Percentiles rank a stretch among this genome's conserved stretches.
Evolutionary conservation across 305 asterid genomes (phyloP).

Genomic region (Fraxinus latifolia): DNA sequence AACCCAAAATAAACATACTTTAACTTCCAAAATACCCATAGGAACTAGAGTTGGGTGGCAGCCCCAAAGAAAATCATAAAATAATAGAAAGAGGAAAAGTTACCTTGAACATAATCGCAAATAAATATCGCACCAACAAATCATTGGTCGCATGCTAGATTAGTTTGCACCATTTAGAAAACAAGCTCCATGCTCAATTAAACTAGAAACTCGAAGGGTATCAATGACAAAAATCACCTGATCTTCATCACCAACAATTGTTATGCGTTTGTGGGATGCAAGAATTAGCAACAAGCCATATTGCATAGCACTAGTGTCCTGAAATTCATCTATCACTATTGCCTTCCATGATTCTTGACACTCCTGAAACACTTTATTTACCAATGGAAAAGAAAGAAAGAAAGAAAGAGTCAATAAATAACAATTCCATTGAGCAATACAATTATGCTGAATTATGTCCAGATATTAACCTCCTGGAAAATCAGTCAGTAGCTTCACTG

Average conservation of each 20-base stretch:
- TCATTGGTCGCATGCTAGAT: neutral
- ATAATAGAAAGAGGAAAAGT: neutral
- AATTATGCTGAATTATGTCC: conserved; percentile 11
- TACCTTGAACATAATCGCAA: neutral
- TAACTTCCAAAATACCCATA: neutral
- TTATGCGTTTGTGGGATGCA: conserved; percentile 78
- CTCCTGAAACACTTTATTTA: conserved; percentile 54
- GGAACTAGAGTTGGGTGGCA: neutral
- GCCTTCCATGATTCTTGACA: conserved; percentile 85
- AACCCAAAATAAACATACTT: neutral
- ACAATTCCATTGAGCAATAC: conserved; percentile 18
- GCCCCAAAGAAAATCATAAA: neutral
- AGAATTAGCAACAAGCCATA: conserved; percentile 64
- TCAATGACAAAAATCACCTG: conserved; percentile 56
- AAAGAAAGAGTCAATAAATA: conserved; percentile 20
- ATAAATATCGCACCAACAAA: neutral
- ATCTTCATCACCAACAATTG: conserved; percentile 97
- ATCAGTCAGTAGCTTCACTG: conserved; percentile 73
- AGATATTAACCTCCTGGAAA: conserved; percentile 78
- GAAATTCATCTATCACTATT: conserved; percentile 90
- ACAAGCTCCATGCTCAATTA: neutral
- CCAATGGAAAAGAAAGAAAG: conserved; percentile 23
- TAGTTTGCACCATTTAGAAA: neutral
- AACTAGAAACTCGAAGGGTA: conserved; percentile 11
- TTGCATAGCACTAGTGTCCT: conserved; percentile 96